Conservation (phyloP, 129 eudicot genomes). For the Lactuca saligna region DNA sequence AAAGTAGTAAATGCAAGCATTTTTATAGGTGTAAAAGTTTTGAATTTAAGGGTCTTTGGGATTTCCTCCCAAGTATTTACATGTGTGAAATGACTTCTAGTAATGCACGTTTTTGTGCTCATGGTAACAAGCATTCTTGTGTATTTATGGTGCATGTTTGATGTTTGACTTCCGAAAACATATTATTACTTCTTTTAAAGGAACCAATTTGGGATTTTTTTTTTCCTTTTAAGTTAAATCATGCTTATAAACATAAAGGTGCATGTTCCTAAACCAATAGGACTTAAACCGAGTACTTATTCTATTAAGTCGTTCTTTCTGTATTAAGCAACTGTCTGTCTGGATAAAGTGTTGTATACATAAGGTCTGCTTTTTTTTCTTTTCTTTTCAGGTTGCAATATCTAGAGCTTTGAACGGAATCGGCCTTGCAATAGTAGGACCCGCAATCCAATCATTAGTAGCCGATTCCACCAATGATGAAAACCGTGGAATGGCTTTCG, state of each 20-base stretch:
- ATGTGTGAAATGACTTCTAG: background rate
- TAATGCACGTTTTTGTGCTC: background rate
- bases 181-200: background rate
- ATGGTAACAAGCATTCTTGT: background rate
- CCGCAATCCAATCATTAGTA: conserved; percentile 90
- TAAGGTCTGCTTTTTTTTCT: background rate
- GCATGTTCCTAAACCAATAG: background rate
- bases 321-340: too few species aligned
- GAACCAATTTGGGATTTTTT: background rate
- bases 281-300: background rate
- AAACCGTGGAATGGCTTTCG: conserved; percentile 87
- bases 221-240: too few species aligned
- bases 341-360: too few species aligned
- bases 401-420: conserved; percentile 88
- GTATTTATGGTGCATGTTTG: background rate
- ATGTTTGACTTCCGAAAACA: background rate
- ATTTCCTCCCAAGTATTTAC: background rate
- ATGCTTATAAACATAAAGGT: background rate
- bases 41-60: background rate
- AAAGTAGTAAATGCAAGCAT: background rate
- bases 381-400: conserved; percentile 63
- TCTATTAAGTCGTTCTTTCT: background rate
- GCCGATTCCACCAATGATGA: conserved; percentile 86
- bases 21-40: background rate
- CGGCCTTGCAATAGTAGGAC: conserved; percentile 93